Conservation (phyloP, 2,329 filamentous ascomycete genomes). For the Myriosclerotinia scirpicola region DNA sequence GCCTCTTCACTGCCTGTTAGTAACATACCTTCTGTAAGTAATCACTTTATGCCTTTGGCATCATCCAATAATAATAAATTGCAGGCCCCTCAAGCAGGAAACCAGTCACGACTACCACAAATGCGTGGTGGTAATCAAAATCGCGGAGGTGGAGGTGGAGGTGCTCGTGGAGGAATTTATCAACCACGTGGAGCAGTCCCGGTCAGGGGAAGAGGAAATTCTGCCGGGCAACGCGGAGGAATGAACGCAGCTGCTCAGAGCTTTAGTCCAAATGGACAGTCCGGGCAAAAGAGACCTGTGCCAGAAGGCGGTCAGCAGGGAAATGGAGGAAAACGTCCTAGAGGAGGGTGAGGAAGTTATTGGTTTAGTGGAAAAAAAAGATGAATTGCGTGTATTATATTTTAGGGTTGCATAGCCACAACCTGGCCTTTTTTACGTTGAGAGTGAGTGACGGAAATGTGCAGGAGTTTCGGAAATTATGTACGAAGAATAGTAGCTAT, state of each 20-base stretch:
- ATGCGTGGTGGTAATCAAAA: slow-evolving; percentile 34
- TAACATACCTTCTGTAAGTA: slow-evolving; percentile 38
- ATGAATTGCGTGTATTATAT: slow-evolving; percentile 37
- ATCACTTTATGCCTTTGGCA: neutral
- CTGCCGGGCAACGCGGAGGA: slow-evolving; percentile 34
- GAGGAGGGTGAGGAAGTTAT: slow-evolving; percentile 42
- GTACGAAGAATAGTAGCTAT: slow-evolving; percentile 23
- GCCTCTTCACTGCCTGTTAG: slow-evolving; percentile 29
- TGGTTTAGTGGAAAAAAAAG: slow-evolving; percentile 26
- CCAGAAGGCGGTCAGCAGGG: slow-evolving; percentile 39
- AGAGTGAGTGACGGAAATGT: neutral
- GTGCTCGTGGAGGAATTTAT: slow-evolving; percentile 24
- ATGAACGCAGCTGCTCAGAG: slow-evolving; percentile 39
- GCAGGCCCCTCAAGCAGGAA: slow-evolving; percentile 32
- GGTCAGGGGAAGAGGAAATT: slow-evolving; percentile 37
- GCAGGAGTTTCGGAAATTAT: slow-evolving; percentile 21
- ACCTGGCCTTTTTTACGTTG: slow-evolving; percentile 35
- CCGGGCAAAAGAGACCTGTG: slow-evolving; percentile 38
- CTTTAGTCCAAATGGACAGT: slow-evolving; percentile 36
- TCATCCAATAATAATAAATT: slow-evolving; percentile 18
- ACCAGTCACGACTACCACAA: slow-evolving; percentile 35
- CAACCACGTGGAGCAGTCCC: slow-evolving; percentile 30
- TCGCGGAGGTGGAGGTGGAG: slow-evolving; percentile 31
- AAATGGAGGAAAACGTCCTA: slow-evolving; percentile 48
- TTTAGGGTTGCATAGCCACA: slow-evolving; percentile 33